Base-by-base conservation (phyloP, 768 basidiomycete species). In the Lactarius tabidus region DNA sequence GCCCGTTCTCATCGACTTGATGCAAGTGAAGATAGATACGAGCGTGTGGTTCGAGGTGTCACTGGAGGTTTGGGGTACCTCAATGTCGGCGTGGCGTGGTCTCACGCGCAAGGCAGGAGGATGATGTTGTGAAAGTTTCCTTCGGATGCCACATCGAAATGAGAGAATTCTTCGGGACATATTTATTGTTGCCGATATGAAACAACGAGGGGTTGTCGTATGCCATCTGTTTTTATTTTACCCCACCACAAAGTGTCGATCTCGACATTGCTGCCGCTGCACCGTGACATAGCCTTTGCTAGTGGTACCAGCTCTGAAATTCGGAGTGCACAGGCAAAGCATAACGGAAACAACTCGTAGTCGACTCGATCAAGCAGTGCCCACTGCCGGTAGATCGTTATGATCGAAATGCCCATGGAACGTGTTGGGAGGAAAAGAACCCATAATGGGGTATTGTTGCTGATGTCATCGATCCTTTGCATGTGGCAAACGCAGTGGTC, bases 1-100 rank as follows among this genome's bases (percentile, higher is more conserved):
- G 28, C 57, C 7, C 54, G 58, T n/a, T 41, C 18, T 52, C 31
- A 56, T 58, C 65, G 57, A 57, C 45, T 4, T 10, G 59, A 35
- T 10, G 45, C 43, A 54, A 48, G 39, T 64, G 14, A 61, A 89
- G 87, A 75, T 89, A 81, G 80, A 38, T 93, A 92, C 72, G 89
- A 89, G 14, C 77, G 82, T 65, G 90, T 91, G n/a, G 81, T 84
- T 1, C 78, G 81, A 69, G 88, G 87, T 20, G 84, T 92, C 6
- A 79, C 71, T 15, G 62, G n/a, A 74, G 39, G 73, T 73, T 43
- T 75, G 60, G 69, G 67, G 51, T 62, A 33, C 58, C 33, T 15
- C 43, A 15, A 52, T 38, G 57, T 36, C 41, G 48, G 38, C 58
- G 55, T 33, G 48, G 26, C 31, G 28, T 62, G 55, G 56, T 62